These are phyloP conservation scores for Cryptococcus amylolentus DNA, from an alignment of 1,284 basidiomycete species.

Conservation along the genomic window DNA sequence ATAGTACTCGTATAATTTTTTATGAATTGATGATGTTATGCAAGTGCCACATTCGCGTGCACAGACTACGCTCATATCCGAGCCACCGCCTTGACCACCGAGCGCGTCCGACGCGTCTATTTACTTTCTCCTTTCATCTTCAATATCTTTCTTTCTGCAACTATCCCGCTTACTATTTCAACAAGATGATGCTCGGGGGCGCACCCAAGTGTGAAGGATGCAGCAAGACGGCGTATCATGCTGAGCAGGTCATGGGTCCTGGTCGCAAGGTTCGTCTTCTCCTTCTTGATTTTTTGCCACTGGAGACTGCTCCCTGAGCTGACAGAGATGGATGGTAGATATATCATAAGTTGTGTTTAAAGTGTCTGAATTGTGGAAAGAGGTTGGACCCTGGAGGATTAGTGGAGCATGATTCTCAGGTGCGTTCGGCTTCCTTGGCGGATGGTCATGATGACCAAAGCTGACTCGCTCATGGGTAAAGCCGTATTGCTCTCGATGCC, in stretches of 20 bases:
- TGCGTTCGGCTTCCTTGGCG: constrained; percentile 13
- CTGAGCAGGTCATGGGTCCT: constrained; percentile 50
- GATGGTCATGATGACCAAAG: constrained; percentile 6
- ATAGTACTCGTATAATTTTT: too few species aligned
- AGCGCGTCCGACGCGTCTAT: too few species aligned
- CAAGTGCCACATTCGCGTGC: too few species aligned
- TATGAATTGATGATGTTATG: too few species aligned
- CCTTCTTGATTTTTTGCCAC: background rate
- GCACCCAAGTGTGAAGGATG: constrained; percentile 47
- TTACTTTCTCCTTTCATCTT: too few species aligned
- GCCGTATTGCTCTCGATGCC: constrained; percentile 48
- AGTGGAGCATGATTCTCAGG: constrained; percentile 46
- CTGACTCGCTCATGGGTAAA: constrained; percentile 3
- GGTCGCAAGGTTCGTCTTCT: constrained; percentile 39
- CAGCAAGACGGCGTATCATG: constrained; percentile 46
- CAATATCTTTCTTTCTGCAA: too few species aligned
- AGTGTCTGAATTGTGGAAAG: constrained; percentile 48
- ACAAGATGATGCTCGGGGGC: constrained; percentile 21
- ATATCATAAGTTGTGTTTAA: constrained; percentile 52
- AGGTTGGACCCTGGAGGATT: constrained; percentile 46
- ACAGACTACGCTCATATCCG: too few species aligned
- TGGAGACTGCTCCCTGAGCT: background rate
- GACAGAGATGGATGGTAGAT: constrained; percentile 25
- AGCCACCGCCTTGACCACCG: too few species aligned
- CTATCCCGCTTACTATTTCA: too few species aligned